Conservation (phyloP, 495 filamentous ascomycete genomes). For the Tuber borchii region DNA sequence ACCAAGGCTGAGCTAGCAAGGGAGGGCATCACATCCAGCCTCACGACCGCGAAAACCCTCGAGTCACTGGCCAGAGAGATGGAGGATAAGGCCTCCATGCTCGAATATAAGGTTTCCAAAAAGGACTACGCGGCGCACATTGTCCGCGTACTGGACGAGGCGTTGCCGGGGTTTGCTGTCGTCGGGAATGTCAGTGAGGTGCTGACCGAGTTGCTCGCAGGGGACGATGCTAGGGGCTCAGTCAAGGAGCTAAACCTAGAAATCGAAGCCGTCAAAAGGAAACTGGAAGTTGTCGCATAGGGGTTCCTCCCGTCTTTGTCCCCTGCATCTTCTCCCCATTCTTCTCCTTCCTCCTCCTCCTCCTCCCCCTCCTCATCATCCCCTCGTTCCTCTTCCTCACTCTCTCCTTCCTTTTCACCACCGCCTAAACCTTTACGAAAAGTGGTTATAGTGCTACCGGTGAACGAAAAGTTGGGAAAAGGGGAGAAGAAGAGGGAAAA, state of each 20-base stretch:
- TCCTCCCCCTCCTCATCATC: not conserved
- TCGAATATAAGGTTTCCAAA: constrained; percentile 29
- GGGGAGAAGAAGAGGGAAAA: not conserved
- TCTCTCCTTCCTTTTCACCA: not conserved
- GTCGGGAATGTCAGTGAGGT: constrained; percentile 27
- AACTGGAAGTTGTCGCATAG: constrained; percentile 22
- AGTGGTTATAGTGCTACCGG: not conserved
- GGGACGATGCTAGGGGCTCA: constrained; percentile 20
- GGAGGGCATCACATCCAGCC: constrained; percentile 15
- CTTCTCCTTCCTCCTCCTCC: not conserved
- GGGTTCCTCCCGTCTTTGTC: constrained; percentile 2
- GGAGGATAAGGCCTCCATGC: constrained; percentile 32
- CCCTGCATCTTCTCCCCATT: not conserved
- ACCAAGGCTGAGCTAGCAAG: constrained; percentile 13
- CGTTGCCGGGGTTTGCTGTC: constrained; percentile 22
- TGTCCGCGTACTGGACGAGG: constrained; percentile 25
- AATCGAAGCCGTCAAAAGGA: constrained; percentile 22
- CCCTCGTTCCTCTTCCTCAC: not conserved
- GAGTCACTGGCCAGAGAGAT: constrained; percentile 23
- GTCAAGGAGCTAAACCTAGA: constrained; percentile 24
- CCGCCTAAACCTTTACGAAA: not conserved
- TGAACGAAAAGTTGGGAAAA: not conserved
- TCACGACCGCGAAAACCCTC: constrained; percentile 7
- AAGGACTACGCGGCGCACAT: constrained; percentile 33
- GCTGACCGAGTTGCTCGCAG: constrained; percentile 16